phyloP scores from a whole-genome alignment of 352 stramenopile species.

The Globisporangium polare region DNA sequence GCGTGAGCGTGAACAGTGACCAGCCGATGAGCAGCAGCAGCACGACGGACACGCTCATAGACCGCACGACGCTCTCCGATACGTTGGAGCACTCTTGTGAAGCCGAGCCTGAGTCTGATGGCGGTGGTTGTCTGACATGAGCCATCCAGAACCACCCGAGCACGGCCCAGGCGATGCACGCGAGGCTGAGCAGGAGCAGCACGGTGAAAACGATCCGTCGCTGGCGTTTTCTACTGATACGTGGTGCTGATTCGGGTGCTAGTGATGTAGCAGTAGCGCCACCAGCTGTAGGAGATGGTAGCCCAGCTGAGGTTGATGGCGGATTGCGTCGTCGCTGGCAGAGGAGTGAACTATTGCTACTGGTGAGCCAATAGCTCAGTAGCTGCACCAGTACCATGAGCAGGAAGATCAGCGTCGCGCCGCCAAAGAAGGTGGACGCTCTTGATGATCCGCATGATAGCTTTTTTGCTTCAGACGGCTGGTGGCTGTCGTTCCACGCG shows the following conservation, averaged over 20 bases:
- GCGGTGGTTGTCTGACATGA: background rate
- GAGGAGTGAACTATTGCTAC: background rate
- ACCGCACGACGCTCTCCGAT: conserved; percentile 5
- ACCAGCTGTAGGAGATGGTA: background rate
- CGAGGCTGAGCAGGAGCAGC: conserved; percentile 15
- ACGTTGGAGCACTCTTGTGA: background rate
- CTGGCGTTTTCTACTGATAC: conserved; percentile 1
- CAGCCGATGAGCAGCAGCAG: conserved; percentile 32
- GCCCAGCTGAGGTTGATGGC: background rate
- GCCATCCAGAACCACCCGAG: conserved; percentile 20
- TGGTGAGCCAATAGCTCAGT: background rate
- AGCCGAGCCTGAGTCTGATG: background rate
- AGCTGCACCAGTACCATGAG: conserved; percentile 16
- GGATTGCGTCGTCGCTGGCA: background rate
- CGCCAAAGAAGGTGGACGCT: conserved; percentile 22
- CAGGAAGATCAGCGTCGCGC: conserved; percentile 19
- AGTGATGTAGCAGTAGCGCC: background rate
- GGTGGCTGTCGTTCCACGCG: conserved; percentile 24
- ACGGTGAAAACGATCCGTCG: conserved; percentile 12
- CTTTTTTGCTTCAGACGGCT: background rate
- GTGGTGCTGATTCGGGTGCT: background rate
- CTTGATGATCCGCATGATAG: background rate
- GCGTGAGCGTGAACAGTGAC: conserved; percentile 34
- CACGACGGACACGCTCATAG: conserved; percentile 21
- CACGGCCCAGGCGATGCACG: conserved; percentile 22